Evolutionary conservation across 73 alveolate genomes (phyloP), one percentile per base, ranked within the genome.

Genomic region (Paramecium sexaurelia): DNA sequence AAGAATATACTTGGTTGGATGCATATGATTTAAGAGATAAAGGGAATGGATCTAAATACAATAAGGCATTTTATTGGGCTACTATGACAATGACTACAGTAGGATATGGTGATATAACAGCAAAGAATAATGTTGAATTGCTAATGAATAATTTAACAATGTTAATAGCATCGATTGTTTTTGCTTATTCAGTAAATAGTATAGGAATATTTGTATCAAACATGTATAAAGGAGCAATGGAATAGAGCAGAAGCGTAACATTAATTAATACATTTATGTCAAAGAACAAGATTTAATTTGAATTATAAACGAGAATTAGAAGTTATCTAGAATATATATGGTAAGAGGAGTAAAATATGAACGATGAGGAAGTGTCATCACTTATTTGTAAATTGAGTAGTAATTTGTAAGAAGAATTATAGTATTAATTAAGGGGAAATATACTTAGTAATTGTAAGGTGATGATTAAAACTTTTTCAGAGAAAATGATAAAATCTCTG

Each of bases 11-110:
- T 8, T 75, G 89, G 89, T 39, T 75, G 26, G 89, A 75, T 75
- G 36, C 45, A 0, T 75, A 36, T 22, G 39, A 75, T 36, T 15
- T 75, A 10, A 37, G 89, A 75, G 36, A 75, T 15, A 36, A 26
- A 5, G 68, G 69, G 11, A 75, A 75, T 75, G 69, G 40, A 7
- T 26, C 89, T 20, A 75, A 41, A 68, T 96, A 96, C 61, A 67
- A 95, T 8, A 84, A 91, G 3, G 90, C 98, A 15, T 85, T 96
- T 22, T 96, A 96, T 85, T 96, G 97, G 96, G 98, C 99, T 1
- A 95, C 95, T 45, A 96, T 97, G 19, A 96, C 99, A 6, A 96
- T 96, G 99, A 95, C 98, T 7, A 96, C 99, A 24, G 98, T 96
- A 0, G 99, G 99, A 7, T 96, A 96, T 91, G 99, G 99, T 20